Percentiles rank a stretch among this genome's conserved stretches.
These are phyloP conservation scores for Ceratobasidium sp. DNA, from an alignment of 1,284 basidiomycete genomes.

Conservation along the genomic window DNA sequence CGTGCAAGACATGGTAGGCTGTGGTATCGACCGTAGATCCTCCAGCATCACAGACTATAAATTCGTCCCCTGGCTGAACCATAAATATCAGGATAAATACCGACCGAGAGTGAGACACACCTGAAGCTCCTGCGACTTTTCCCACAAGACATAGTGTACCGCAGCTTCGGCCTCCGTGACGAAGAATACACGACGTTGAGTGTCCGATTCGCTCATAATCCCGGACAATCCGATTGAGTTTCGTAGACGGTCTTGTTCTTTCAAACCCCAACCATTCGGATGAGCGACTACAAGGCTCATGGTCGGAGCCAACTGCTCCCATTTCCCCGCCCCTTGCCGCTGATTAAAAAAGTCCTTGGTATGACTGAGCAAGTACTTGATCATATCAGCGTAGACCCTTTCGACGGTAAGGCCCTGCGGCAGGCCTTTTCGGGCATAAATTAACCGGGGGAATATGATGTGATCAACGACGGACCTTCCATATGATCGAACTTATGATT, in stretches of 20 bases:
- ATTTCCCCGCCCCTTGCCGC: background rate
- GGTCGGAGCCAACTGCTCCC: background rate
- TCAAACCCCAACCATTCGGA: constrained; percentile 26
- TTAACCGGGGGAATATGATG: background rate
- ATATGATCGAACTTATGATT: background rate
- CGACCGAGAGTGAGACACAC: background rate
- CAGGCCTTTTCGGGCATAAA: background rate
- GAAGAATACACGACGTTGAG: background rate
- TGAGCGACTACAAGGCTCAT: constrained; percentile 23
- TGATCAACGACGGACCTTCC: background rate
- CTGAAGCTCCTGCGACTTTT: constrained; percentile 14
- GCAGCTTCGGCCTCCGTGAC: constrained; percentile 28
- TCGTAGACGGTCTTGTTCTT: constrained; percentile 9
- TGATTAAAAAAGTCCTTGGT: constrained; percentile 18
- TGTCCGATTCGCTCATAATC: background rate
- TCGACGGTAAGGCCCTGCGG: constrained; percentile 12
- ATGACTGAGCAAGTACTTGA: constrained; percentile 11
- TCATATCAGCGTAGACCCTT: constrained; percentile 24
- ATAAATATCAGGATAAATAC: background rate
- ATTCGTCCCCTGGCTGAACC: background rate
- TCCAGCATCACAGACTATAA: constrained; percentile 27
- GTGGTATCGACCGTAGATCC: constrained; percentile 27
- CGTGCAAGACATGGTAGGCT: constrained; percentile 11
- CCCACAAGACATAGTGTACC: constrained; percentile 27
- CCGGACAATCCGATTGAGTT: background rate